Percentiles rank a stretch among this genome's conserved stretches.
phyloP scores from a whole-genome alignment of 257 asterid genomes.

The Scutellaria barbata region DNA sequence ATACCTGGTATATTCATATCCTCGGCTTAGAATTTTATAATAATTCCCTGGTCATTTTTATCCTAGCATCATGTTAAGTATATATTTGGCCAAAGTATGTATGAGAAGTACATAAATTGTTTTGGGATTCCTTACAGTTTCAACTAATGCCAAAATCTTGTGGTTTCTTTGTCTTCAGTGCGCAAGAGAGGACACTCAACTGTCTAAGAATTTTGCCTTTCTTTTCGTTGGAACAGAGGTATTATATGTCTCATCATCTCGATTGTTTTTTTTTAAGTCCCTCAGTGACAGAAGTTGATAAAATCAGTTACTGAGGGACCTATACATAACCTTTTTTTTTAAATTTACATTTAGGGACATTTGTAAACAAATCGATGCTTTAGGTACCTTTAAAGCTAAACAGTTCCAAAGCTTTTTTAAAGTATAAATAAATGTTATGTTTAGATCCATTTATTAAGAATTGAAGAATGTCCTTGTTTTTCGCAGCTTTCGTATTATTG shows the following conservation, averaged over 20 bases:
- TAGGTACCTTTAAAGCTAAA: no score
- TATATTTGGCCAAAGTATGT: background rate
- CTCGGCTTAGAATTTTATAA: slow-evolving; percentile 19
- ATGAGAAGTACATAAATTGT: background rate
- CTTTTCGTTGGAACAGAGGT: slow-evolving; percentile 90
- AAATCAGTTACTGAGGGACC: no score
- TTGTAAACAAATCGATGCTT: no score
- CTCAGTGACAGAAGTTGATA: no score
- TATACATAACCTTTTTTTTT: no score
- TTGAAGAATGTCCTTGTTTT: slow-evolving; percentile 16
- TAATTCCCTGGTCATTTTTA: slow-evolving; percentile 11
- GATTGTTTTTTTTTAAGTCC: no score
- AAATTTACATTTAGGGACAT: no score
- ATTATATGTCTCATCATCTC: slow-evolving; percentile 31
- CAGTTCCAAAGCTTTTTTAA: no score
- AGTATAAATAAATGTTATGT: no score
- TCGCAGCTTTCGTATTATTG: slow-evolving; percentile 26
- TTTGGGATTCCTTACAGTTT: slow-evolving; percentile 28
- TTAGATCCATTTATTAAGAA: slow-evolving; percentile 5
- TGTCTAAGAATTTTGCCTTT: slow-evolving; percentile 68
- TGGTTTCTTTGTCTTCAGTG: slow-evolving; percentile 61
- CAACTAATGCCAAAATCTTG: slow-evolving; percentile 22
- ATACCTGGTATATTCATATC: slow-evolving; percentile 61
- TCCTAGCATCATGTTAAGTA: slow-evolving; percentile 20
- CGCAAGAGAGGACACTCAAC: slow-evolving; percentile 58